These are phyloP conservation scores for Pycnococcus provasolii DNA, from an alignment of 139 green algal genomes.

Conservation along the genomic window DNA sequence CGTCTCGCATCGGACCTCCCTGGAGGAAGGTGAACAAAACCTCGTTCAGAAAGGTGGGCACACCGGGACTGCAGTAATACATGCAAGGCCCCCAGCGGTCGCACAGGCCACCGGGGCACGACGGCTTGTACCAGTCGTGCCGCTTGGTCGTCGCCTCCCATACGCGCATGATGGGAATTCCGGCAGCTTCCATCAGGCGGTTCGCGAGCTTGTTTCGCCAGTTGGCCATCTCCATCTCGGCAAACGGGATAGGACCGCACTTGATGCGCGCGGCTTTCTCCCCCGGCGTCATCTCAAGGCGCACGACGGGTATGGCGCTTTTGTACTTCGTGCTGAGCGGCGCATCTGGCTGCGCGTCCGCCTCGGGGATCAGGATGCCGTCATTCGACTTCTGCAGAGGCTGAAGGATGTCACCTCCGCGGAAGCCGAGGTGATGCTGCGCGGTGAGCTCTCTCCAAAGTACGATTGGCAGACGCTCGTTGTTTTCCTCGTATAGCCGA, in stretches of 20 bases:
- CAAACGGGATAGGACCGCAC: neutral
- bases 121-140: slow-evolving; percentile 7
- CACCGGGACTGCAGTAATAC: neutral
- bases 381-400: too few relatives aligned
- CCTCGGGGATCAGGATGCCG: too few relatives aligned
- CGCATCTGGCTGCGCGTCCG: too few relatives aligned
- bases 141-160: slow-evolving; percentile 16
- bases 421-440: slow-evolving; percentile 6
- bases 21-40: too few relatives aligned
- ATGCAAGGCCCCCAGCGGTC: slow-evolving; percentile 2
- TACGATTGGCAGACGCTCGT: slow-evolving; percentile 5
- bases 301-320: neutral
- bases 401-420: neutral
- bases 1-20: too few relatives aligned
- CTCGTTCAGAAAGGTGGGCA: too few relatives aligned
- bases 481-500: slow-evolving; percentile 6
- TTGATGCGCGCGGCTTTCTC: neutral
- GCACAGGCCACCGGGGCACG: neutral
- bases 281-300: neutral
- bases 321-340: neutral
- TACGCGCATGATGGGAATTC: slow-evolving; percentile 10
- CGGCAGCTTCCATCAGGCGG: slow-evolving; percentile 7
- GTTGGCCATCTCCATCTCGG: slow-evolving; percentile 5
- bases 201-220: slow-evolving; percentile 13
- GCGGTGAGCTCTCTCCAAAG: slow-evolving; percentile 4